Percentiles rank a stretch among this genome's conserved stretches.
phyloP scores from a whole-genome alignment of 139 green algal genomes.

The Chlamydomonas sphaeroides region DNA sequence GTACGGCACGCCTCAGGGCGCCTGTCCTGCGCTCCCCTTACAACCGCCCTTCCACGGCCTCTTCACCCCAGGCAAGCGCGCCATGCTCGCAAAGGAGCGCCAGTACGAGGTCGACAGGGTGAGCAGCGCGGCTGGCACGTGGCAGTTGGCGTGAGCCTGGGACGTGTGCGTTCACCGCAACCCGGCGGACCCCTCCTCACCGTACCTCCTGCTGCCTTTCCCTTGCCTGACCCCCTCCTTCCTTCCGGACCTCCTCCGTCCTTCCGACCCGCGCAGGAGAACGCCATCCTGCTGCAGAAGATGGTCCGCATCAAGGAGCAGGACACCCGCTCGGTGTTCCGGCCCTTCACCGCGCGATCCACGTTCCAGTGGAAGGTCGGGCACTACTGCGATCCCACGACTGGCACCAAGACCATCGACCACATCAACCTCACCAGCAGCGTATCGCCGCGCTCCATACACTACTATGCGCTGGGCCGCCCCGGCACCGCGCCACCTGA shows the following conservation, averaged over 20 bases:
- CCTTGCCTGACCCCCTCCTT: neutral
- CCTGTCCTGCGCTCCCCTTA: too few species aligned
- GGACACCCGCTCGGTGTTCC: conserved; percentile 34
- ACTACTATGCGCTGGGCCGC: conserved; percentile 6
- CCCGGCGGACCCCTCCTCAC: too few species aligned
- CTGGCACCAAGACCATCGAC: conserved; percentile 47
- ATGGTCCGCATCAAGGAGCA: conserved; percentile 53
- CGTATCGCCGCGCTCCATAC: conserved; percentile 33
- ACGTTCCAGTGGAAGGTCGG: conserved; percentile 44
- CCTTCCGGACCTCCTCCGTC: too few species aligned
- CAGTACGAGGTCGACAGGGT: conserved; percentile 45
- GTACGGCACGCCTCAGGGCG: too few species aligned
- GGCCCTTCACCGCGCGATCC: conserved; percentile 43
- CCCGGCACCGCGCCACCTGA: conserved; percentile 14
- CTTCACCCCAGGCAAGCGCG: conserved; percentile 37
- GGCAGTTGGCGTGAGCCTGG: too few species aligned
- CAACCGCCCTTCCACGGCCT: neutral
- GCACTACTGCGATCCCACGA: conserved; percentile 32
- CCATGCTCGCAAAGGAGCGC: conserved; percentile 21
- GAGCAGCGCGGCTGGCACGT: too few species aligned
- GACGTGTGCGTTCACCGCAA: too few species aligned
- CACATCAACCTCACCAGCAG: conserved; percentile 46
- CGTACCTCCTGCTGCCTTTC: too few species aligned
- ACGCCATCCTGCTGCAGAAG: conserved; percentile 47
- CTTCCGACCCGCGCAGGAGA: too few species aligned